These are phyloP conservation scores for Colletotrichum aenigma DNA, from an alignment of 2,329 filamentous ascomycete species.

Conservation along the genomic window DNA sequence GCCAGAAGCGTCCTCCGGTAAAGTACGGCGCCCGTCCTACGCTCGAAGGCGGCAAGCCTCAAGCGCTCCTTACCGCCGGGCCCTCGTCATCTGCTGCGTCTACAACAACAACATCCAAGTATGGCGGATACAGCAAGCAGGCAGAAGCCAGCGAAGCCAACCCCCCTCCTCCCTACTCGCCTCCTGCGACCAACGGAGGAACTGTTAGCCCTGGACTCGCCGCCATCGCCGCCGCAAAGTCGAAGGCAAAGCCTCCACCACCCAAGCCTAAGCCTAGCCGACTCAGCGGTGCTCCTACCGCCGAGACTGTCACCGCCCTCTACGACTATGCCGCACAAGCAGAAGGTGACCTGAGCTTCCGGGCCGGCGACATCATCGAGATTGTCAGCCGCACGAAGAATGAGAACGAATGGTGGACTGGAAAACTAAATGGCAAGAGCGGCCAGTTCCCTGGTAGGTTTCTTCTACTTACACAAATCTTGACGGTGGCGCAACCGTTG, in stretches of 20 bases:
- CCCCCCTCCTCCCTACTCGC: constrained; percentile 76
- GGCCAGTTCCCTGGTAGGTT: constrained; percentile 90
- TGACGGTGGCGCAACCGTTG: neutral
- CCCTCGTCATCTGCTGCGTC: constrained; percentile 35
- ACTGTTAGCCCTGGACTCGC: constrained; percentile 44
- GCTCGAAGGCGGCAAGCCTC: constrained; percentile 52
- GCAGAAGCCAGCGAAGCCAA: constrained; percentile 52
- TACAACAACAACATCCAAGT: constrained; percentile 28
- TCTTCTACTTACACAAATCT: neutral
- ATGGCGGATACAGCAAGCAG: constrained; percentile 38
- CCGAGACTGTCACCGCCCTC: constrained; percentile 85
- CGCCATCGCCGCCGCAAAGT: constrained; percentile 56
- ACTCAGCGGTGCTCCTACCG: constrained; percentile 66
- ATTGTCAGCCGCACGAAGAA: constrained; percentile 84
- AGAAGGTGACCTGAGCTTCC: constrained; percentile 91
- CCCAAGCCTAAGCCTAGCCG: constrained; percentile 79
- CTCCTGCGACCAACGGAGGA: constrained; percentile 34
- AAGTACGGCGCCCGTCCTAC: constrained; percentile 64
- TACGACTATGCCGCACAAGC: constrained; percentile 98
- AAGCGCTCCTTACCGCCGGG: constrained; percentile 57
- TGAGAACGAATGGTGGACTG: constrained; percentile 97
- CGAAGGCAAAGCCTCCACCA: constrained; percentile 75
- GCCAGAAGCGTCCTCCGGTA: constrained; percentile 61
- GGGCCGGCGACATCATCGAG: constrained; percentile 87
- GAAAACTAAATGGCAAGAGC: constrained; percentile 76